Base-by-base conservation (phyloP, 768 basidiomycete genomes). In the Calocybe gangraenosa region DNA sequence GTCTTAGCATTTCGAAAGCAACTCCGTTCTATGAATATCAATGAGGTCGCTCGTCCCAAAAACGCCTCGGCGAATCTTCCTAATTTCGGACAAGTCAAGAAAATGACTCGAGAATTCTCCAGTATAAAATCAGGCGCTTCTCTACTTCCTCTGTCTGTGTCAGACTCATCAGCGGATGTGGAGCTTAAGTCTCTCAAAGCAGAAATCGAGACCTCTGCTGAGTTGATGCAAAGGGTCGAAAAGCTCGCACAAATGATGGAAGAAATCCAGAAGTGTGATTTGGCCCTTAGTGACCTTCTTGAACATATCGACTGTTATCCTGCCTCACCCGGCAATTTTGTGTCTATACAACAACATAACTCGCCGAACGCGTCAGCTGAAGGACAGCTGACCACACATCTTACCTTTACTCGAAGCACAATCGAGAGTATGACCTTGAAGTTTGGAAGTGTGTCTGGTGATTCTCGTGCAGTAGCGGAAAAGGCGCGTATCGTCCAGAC, bases 241-340 rank as follows among this genome's bases (percentile, higher is more conserved):
- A 65, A 64, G 30, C 65, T 93, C n/a, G 76, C 74, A 8, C 64
- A 69, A n/a, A 65, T 92, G 38, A 63, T 70, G 4, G 63, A 70
- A 17, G 57, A 67, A 28, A 60, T 84, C 7, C 69, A 70, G 20
- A 58, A 60, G 15, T 90, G 87, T 53, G 91, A 94, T 58, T 66
- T 71, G n/a, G 78, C 82, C 17, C 69, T 92, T 35, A 93, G 91
- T 54, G 88, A 92, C 60, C 70, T 93, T 3, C 67, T 94, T 37
- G 87, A 92, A 56, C 87, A 92, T 56, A 73, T 92, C 43, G 91
- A 94, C 59, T 89, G 85, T 55, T 92, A 82, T 57, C 90, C 91
- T 7, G 73, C 78, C 2, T 60, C 69, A 23, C 83, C 82, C 3
- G 59, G 68, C 20, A 70, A 74, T 3, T 63, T 74, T 2, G 58